Conservation (phyloP, 768 basidiomycete genomes). For the Chalciporus piperatus region DNA sequence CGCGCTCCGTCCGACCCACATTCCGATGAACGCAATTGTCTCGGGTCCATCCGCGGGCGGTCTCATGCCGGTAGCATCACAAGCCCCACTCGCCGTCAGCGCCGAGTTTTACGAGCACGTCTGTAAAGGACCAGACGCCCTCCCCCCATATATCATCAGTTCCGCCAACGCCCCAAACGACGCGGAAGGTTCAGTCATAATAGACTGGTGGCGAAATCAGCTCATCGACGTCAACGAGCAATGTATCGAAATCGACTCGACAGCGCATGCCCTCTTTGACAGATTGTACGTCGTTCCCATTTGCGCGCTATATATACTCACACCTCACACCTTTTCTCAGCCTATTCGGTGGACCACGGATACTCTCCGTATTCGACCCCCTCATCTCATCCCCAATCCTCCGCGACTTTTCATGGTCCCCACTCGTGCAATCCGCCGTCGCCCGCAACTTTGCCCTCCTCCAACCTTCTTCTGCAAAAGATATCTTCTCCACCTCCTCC, state of each 20-base stretch:
- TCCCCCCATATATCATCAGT: constrained; percentile 32
- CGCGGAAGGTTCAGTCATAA: constrained; percentile 40
- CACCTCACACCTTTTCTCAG: constrained; percentile 23
- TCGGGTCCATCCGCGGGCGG: constrained; percentile 56
- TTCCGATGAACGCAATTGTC: constrained; percentile 60
- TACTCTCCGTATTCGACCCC: constrained; percentile 42
- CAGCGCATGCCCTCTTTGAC: constrained; percentile 45
- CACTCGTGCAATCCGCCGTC: constrained; percentile 48
- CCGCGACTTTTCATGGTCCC: constrained; percentile 50
- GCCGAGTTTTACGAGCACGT: constrained; percentile 47
- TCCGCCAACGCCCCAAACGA: constrained; percentile 35
- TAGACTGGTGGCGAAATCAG: constrained; percentile 49
- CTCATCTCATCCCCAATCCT: constrained; percentile 50
- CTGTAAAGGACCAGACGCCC: constrained; percentile 38
- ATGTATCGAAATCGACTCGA: constrained; percentile 46
- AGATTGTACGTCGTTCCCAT: constrained; percentile 36
- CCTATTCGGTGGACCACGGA: constrained; percentile 42
- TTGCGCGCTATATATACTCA: neutral
- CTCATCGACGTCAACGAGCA: constrained; percentile 35
- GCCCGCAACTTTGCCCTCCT: constrained; percentile 46
- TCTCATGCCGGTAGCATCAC: constrained; percentile 26
- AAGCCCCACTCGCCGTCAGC: constrained; percentile 39
- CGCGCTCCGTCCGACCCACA: constrained; percentile 46
- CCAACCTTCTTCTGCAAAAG: constrained; percentile 31
- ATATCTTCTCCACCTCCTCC: constrained; percentile 17